phyloP scores from a whole-genome alignment of 176 grass and related monocot genomes.

The Aegilops tauschii region DNA sequence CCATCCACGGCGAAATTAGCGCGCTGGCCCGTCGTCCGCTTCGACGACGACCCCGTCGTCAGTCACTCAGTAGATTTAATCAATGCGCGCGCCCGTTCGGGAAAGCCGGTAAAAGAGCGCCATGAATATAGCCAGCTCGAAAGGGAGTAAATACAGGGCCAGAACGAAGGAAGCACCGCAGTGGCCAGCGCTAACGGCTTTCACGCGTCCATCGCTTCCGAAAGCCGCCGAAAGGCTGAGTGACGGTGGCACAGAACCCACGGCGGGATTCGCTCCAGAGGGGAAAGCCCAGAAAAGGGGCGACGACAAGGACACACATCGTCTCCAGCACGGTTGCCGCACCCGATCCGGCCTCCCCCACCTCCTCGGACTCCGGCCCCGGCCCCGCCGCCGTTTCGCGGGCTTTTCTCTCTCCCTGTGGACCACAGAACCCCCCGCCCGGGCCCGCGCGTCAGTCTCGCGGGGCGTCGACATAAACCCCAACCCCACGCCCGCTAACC shows the following conservation, averaged over 20 bases:
- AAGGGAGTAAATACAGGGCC: background rate
- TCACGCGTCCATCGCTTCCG: background rate
- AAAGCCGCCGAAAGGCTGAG: background rate
- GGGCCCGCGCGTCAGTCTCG: constrained; percentile 19
- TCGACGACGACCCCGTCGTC: too few relatives aligned
- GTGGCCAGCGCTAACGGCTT: background rate
- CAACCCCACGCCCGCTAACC: background rate
- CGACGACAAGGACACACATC: too few relatives aligned
- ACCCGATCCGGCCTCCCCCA: constrained; percentile 22
- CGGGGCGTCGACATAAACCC: constrained; percentile 19
- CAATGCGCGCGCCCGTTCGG: background rate
- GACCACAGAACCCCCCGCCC: background rate
- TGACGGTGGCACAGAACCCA: background rate
- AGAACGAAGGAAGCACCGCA: background rate
- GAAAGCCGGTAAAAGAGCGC: background rate
- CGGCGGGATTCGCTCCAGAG: background rate
- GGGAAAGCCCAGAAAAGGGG: background rate
- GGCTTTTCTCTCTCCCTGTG: constrained; percentile 42
- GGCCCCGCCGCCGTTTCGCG: constrained; percentile 45
- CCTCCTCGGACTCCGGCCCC: constrained; percentile 17
- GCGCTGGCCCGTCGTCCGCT: too few relatives aligned
- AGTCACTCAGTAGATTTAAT: background rate
- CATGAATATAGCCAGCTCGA: background rate
- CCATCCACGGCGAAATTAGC: too few relatives aligned
- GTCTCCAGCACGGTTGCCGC: background rate